These are phyloP conservation scores for Sarocladiaceae sp. DNA, from an alignment of 2,329 filamentous ascomycete species.

Conservation along the genomic window DNA sequence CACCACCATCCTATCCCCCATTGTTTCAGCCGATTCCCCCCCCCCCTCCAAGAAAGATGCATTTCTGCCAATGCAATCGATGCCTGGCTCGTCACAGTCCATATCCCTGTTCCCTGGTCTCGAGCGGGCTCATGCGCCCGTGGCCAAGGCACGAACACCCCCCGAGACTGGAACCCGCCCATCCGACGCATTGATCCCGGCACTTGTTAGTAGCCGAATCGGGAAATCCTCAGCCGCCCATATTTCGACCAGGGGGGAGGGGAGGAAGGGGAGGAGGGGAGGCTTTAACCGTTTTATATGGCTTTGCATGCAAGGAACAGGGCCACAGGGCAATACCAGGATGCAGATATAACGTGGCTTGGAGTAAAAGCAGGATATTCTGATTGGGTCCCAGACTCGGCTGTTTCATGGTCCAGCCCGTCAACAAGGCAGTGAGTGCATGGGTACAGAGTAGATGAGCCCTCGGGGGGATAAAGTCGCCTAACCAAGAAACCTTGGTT, in stretches of 20 bases:
- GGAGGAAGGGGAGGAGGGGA: constrained; percentile 37
- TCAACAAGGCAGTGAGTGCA: background rate
- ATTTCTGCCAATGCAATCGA: background rate
- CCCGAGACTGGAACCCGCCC: no score
- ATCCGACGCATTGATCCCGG: constrained; percentile 9
- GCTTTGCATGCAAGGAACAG: no score
- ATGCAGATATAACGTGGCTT: background rate
- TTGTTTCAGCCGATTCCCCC: no score
- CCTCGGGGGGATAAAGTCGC: background rate
- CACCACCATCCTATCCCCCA: no score
- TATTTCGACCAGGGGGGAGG: constrained; percentile 35
- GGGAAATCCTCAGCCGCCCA: background rate
- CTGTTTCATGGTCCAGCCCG: background rate
- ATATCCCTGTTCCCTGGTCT: constrained; percentile 4
- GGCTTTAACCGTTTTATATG: constrained; percentile 28
- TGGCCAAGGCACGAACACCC: constrained; percentile 9
- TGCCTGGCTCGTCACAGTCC: background rate
- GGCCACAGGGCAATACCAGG: no score
- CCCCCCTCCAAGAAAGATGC: background rate
- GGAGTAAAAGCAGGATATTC: background rate
- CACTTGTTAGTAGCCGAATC: constrained; percentile 5
- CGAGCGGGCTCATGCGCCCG: background rate
- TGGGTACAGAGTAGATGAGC: background rate
- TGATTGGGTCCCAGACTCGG: background rate
- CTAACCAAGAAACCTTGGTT: background rate